These are phyloP conservation scores for Luvunga scandens DNA, from an alignment of 345 rosid genomes.

Conservation along the genomic window DNA sequence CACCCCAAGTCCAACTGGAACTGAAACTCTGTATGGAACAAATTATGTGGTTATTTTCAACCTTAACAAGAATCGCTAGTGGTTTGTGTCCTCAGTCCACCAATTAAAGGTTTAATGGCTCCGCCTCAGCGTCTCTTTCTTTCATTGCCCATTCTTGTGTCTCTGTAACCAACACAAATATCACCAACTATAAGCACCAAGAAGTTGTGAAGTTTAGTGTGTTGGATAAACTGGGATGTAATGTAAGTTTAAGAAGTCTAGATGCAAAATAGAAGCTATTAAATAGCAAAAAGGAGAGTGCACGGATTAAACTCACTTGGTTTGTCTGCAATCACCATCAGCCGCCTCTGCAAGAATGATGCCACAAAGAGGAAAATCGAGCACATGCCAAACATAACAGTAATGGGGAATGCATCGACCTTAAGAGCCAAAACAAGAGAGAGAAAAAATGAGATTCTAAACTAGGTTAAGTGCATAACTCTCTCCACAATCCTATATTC, in stretches of 20 bases:
- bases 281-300: neutral
- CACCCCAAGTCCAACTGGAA: neutral
- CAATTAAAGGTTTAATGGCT: conserved; percentile 67
- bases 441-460: neutral
- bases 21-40: conserved; percentile 12
- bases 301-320: conserved; percentile 54
- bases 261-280: neutral
- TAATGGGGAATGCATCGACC: conserved; percentile 93
- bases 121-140: conserved; percentile 68
- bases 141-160: conserved; percentile 52
- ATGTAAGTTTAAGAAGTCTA: neutral
- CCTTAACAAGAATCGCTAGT: conserved; percentile 3
- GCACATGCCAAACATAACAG: conserved; percentile 98
- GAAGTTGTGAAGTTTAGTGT: neutral
- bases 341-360: conserved; percentile 75
- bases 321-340: conserved; percentile 70
- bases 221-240: too few relatives aligned
- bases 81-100: neutral
- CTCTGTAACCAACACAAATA: conserved; percentile 39
- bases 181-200: neutral
- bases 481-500: neutral
- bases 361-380: conserved; percentile 96
- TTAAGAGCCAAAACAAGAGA: conserved; percentile 27
- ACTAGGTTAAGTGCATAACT: neutral
- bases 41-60: conserved; percentile 14